Base-by-base conservation (phyloP, 345 rosid genomes). In the Triadica sebifera region DNA sequence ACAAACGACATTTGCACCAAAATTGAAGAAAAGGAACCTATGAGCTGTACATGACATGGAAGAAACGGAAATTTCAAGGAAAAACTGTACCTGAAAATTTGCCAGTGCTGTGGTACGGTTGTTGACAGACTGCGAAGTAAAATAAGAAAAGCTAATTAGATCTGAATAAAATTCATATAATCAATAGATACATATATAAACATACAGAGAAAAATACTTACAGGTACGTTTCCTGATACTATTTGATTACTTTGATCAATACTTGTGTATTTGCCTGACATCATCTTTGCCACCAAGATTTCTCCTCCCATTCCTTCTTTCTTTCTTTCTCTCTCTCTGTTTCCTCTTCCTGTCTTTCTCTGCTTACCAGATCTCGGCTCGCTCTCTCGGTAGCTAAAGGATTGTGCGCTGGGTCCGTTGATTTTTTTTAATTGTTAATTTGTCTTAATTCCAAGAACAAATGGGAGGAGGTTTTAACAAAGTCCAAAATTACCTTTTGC, bases 181-280 rank as follows among this genome's bases (percentile, higher is more conserved):
- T 25, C 1, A 25, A 29, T 20, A 57, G n/a, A 24, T 6, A 24
- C 3, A 71, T 0, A 17, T 17, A 24, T 0, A 49, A 12, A n/a
- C 12, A 8, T 39, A 37, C 6, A 60, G 72, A 56, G 43, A 22
- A n/a, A 29, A 43, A 19, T 38, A 81, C 93, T 85, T 85, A 93
- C 99, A 62, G 96, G 93, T 8, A 95, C 99, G 72, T 96, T 90
- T 91, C 96, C 98, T 9, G 96, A 90, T 29, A 91, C 96, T 81
- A 88, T 85, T 80, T 91, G 97, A 71, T 86, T 88, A 50, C 34
- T 29, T 29, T 29, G 34, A 29, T 93, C 99, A 69, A 95, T 82
- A 79, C 86, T 87, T 17, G 99, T 88, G 85, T 95, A 95, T 37
- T 86, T 90, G 41, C 98, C 98, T 70, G 93, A 86, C 93, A 93